Evolutionary conservation across 495 filamentous ascomycete species (phyloP), one percentile per base, ranked within the genome.

Genomic region (Entonaema liquescens): DNA sequence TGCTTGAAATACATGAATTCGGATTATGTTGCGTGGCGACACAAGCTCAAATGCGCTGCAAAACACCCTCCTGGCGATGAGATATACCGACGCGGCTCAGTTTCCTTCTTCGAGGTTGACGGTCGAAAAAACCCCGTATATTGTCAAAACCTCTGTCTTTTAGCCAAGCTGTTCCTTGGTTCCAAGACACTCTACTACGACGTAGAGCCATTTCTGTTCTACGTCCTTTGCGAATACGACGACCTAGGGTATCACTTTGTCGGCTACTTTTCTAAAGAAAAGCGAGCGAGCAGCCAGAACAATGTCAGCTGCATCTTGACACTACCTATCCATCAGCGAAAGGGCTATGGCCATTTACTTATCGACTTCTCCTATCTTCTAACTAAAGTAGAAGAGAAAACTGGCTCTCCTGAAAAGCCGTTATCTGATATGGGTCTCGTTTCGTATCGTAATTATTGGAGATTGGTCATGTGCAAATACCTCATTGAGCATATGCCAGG

Each of bases 1-100:
- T 99, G 95, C 77, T 84, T 99, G 52, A 98, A 98, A 78, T 99
- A 99, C 82, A 97, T 99, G 94, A 97, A 94, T 77, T 97, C 95
- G 11, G 94, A 98, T 75, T 98, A 95, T 70, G 95, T 98, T 21
- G 94, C 95, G 19, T 98, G 93, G 94, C 87, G 95, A 40, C 95
- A 99, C 77, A 98, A 97, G 83, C 91, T 96, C 74, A 99, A 99
- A 83, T 99, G 95, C 73, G 91, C 93, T 5, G 93, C 93, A 8
- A 97, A 97, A 76, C 93, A 98, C 72, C 96, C 95, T 3, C 95
- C 95, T 1, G 95, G 95, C 21, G 95, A 99, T 72, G 96, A 99
- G 76, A 97, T 99, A 60, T 99, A 99, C 73, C 91, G 95, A n/a
- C 91, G 97, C 70, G 90, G 89, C 35, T 95, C 92, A 3, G 89